phyloP scores from a whole-genome alignment of 1,139 yeast species.

The Wickerhamomyces sp. region DNA sequence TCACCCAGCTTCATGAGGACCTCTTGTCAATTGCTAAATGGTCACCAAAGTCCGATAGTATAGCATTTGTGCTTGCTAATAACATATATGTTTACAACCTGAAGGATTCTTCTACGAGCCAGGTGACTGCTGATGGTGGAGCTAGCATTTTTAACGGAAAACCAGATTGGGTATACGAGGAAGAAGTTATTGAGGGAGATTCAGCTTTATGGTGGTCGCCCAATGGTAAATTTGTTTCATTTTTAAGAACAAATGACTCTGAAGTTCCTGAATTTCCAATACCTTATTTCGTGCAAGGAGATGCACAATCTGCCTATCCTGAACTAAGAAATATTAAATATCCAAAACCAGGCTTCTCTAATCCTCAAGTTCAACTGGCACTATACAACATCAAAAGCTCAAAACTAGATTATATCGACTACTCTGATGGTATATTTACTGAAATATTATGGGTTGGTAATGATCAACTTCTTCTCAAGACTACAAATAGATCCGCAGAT shows the following conservation, averaged over 20 bases:
- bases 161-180: constrained; percentile 98
- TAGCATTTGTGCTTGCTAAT: constrained; percentile 70
- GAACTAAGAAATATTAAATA: constrained; percentile 59
- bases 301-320: constrained; percentile 58
- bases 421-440: constrained; percentile 59
- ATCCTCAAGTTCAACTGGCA: constrained; percentile 59
- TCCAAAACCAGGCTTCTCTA: constrained; percentile 87
- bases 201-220: constrained; percentile 90
- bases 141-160: constrained; percentile 77
- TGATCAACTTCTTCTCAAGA: constrained; percentile 53
- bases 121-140: constrained; percentile 68
- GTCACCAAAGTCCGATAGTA: constrained; percentile 67
- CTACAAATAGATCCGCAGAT: constrained; percentile 73
- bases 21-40: constrained; percentile 56
- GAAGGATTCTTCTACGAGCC: constrained; percentile 38
- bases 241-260: constrained; percentile 68
- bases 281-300: constrained; percentile 61
- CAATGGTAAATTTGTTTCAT: constrained; percentile 60
- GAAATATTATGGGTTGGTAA: constrained; percentile 73
- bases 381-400: constrained; percentile 30
- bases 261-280: constrained; percentile 66
- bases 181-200: constrained; percentile 72
- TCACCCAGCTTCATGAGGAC: constrained; percentile 38
- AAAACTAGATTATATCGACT: constrained; percentile 38
- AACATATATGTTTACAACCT: constrained; percentile 54